Base-by-base conservation (phyloP, 768 basidiomycete species). In the Filobasidium wieringae region DNA sequence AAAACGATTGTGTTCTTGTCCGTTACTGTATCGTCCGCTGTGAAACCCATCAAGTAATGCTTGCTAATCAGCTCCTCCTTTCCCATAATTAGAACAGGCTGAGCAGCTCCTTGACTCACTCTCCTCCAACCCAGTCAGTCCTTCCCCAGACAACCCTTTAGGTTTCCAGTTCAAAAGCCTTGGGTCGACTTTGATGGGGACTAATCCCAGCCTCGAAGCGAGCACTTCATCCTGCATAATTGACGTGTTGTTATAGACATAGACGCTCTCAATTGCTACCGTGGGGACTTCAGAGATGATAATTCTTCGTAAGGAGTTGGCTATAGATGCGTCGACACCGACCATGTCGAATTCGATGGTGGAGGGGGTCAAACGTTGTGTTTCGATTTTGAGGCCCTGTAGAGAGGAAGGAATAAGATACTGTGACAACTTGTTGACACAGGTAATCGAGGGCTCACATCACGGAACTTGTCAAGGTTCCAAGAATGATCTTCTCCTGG, bases 271-370 rank as follows among this genome's bases (percentile, higher is more conserved):
- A 52, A 96, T 84, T 40, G 86, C 87, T 27, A 97, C 77, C 1
- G 88, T 86, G 0, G 93, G 95, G 0, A 90, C 92, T 80, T 99
- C 95, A 9, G 93, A 86, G 47, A 97, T 87, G 70, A 96, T 79
- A 55, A 95, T 89, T 57, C 95, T 79, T 27, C 95, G 80, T 63
- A 93, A 82, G 0, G 93, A 90, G 72, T 99, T 97, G 30, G 95
- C 91, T 58, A 99, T 87, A 15, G 89, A 87, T 0, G 95, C 88
- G 71, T 99, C 93, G 29, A 96, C 86, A 5, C 93, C 92, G 56
- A 96, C 81, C 43, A 97, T 78, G 75, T 99, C 95, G 72, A 99
- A 93, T 64, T 96, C 92, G 61, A 95, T 81, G 1, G 86, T 84
- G 15, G 84, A 80, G 40, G 85, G 80, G 0, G 91, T 93, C 33